Evolutionary conservation across 495 filamentous ascomycete species (phyloP), one percentile per base, ranked within the genome.

Genomic region (Neurospora tetraspora): DNA sequence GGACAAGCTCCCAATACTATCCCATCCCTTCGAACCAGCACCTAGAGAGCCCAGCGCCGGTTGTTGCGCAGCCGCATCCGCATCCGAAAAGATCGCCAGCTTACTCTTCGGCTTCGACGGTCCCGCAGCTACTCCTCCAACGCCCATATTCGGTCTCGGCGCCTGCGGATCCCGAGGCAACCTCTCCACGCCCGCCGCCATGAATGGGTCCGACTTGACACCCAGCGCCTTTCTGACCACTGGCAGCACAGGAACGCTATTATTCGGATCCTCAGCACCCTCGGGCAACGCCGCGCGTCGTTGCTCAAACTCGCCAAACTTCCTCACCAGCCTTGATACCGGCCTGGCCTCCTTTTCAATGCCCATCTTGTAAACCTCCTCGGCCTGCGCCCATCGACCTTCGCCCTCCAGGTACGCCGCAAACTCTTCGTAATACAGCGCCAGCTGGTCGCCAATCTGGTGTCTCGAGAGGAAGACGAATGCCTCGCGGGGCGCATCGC

Each of bases 341-440:
- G 96, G 96, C 70, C 94, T 87, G 6, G 96, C 96, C 77, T 97
- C 93, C 43, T 88, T 88, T 76, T 98, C 92, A 61, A 98, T 88
- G 2, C 96, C 96, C 65, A 96, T 84, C 73, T 88, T 88, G 75
- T 96, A 99, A 3, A 99, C 91, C 80, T 99, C 96, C 71, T 96
- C 93, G 9, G 96, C 96, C 79, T 98, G 96, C 9, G 86, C 87
- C 93, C 95, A 97, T 69, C 94, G 86, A 20, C 91, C 93, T 12
- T 90, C 91, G 69, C 89, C 86, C 82, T 99, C 96, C 23, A 99
- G 82, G 92, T 94, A 97, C 0, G 88, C 91, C 0, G 96, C 94
- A 82, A 96, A 98, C 76, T 98, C 96, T 77, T 99, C 96, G 80
- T 99, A 98, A 78, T 94, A 99, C n/a, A 98, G 82, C 0, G 96